Evolutionary conservation across 176 grass and related monocot genomes (phyloP).

Genomic region (Tuctoria greenei): DNA sequence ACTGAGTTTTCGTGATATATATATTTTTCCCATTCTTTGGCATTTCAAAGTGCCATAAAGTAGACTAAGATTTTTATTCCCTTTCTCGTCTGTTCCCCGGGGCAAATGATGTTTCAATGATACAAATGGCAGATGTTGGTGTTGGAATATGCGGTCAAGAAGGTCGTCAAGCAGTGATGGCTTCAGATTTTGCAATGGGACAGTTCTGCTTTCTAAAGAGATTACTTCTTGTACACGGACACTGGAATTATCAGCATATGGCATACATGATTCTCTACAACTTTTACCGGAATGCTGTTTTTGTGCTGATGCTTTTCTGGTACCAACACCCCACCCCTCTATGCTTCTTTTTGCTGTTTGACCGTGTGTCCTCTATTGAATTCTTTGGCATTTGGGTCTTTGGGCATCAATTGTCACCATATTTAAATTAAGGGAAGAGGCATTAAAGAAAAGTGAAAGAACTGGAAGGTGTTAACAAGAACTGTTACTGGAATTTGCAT

Average conservation of each 20-base stretch:
- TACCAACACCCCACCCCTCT: slow-evolving; percentile 30
- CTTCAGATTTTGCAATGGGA: slow-evolving; percentile 99
- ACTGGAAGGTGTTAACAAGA: not conserved
- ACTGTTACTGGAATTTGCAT: not conserved
- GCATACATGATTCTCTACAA: slow-evolving; percentile 99
- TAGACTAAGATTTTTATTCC: not conserved
- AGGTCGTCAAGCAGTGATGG: slow-evolving; percentile 99
- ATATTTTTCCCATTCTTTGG: not conserved
- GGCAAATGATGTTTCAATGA: slow-evolving; percentile 99
- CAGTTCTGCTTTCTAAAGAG: slow-evolving; percentile 96
- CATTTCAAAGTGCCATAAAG: not conserved
- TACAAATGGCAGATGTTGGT: slow-evolving; percentile 99
- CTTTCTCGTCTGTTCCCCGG: slow-evolving; percentile 50
- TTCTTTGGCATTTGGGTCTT: slow-evolving; percentile 1
- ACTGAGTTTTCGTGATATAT: not conserved
- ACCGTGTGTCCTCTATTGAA: slow-evolving; percentile 9
- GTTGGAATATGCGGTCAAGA: slow-evolving; percentile 98
- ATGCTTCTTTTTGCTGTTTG: not conserved
- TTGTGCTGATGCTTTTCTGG: slow-evolving; percentile 99
- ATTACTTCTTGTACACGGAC: slow-evolving; percentile 98
- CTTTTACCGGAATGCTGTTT: slow-evolving; percentile 98
- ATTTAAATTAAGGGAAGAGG: not conserved
- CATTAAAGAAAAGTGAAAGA: not conserved
- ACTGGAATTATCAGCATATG: slow-evolving; percentile 99
- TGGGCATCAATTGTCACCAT: slow-evolving; percentile 2